A percentile compares a stretch with the other conserved stretches of the same genome.
These are phyloP conservation scores for Trichoderma arundinaceum DNA, from an alignment of 2,329 filamentous ascomycete genomes.

Conservation along the genomic window DNA sequence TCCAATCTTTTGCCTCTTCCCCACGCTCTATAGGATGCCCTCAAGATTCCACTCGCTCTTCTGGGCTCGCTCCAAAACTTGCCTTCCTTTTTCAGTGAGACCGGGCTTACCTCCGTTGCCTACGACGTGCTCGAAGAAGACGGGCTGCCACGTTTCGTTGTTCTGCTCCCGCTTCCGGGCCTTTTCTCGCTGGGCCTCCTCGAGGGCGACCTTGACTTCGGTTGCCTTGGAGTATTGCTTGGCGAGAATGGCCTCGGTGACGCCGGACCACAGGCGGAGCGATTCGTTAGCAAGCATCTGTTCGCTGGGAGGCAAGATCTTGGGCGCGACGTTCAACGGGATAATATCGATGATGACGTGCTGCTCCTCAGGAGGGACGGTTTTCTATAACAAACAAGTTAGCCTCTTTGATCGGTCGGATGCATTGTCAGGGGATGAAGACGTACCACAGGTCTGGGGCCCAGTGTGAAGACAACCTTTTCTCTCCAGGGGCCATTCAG, in stretches of 20 bases:
- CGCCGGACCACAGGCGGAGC: constrained; percentile 82
- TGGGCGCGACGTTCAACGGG: constrained; percentile 80
- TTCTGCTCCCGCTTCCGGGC: constrained; percentile 77
- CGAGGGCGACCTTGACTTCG: constrained; percentile 84
- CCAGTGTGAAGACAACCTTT: constrained; percentile 66
- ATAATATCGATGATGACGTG: constrained; percentile 83
- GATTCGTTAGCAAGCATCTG: constrained; percentile 89
- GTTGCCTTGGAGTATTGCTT: constrained; percentile 89
- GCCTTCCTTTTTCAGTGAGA: constrained; percentile 59
- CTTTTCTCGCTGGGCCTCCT: constrained; percentile 86
- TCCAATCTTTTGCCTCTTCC: background rate
- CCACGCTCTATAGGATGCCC: constrained; percentile 47
- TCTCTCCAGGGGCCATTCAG: constrained; percentile 88
- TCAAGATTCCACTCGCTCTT: constrained; percentile 58
- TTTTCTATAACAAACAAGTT: constrained; percentile 41
- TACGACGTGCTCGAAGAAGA: constrained; percentile 75
- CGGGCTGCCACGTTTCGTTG: constrained; percentile 76
- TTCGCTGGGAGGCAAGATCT: constrained; percentile 77
- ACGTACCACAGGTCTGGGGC: constrained; percentile 66
- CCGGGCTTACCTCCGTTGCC: constrained; percentile 63
- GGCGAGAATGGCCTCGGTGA: constrained; percentile 81
- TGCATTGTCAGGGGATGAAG: background rate
- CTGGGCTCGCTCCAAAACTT: constrained; percentile 59
- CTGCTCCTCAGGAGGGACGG: constrained; percentile 62
- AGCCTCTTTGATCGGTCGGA: background rate